Evolutionary conservation across 2,329 filamentous ascomycete species (phyloP).

Genomic region (Exophiala viscosa): DNA sequence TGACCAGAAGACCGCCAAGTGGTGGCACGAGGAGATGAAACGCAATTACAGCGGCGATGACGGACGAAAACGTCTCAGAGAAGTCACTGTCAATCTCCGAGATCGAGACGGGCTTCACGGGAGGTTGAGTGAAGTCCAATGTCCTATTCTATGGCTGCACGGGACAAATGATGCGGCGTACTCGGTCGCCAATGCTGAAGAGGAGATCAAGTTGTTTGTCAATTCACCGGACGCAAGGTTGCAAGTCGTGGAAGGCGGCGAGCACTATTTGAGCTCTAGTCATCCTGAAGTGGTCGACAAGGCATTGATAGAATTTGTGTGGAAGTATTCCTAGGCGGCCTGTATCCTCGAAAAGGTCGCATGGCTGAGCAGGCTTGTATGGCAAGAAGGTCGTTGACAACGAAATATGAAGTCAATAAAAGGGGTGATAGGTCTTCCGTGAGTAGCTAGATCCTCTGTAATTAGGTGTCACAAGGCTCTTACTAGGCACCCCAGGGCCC

Average conservation of each 20-base stretch:
- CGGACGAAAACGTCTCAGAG: slow-evolving; percentile 44
- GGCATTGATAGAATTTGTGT: slow-evolving; percentile 39
- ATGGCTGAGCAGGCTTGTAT: neutral
- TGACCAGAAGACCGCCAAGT: slow-evolving; percentile 36
- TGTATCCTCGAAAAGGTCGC: neutral
- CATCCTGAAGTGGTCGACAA: slow-evolving; percentile 44
- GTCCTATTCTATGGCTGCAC: slow-evolving; percentile 52
- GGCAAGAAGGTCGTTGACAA: no score
- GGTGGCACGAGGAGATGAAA: slow-evolving; percentile 44
- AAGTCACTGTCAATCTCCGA: slow-evolving; percentile 48
- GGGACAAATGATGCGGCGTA: slow-evolving; percentile 43
- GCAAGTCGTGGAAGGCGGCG: slow-evolving; percentile 44
- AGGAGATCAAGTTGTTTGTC: slow-evolving; percentile 49
- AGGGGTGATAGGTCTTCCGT: no score
- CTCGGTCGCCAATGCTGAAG: slow-evolving; percentile 39
- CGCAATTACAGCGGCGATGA: slow-evolving; percentile 49
- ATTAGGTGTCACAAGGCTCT: no score
- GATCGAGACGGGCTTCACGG: slow-evolving; percentile 48
- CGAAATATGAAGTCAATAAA: no score
- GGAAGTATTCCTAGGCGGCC: slow-evolving; percentile 16
- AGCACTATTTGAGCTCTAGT: slow-evolving; percentile 49
- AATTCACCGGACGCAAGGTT: slow-evolving; percentile 43
- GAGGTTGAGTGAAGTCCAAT: slow-evolving; percentile 45
- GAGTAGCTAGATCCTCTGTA: no score
- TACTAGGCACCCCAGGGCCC: no score